phyloP scores from a whole-genome alignment of 352 stramenopile genomes.

The Globisporangium irregulare region DNA sequence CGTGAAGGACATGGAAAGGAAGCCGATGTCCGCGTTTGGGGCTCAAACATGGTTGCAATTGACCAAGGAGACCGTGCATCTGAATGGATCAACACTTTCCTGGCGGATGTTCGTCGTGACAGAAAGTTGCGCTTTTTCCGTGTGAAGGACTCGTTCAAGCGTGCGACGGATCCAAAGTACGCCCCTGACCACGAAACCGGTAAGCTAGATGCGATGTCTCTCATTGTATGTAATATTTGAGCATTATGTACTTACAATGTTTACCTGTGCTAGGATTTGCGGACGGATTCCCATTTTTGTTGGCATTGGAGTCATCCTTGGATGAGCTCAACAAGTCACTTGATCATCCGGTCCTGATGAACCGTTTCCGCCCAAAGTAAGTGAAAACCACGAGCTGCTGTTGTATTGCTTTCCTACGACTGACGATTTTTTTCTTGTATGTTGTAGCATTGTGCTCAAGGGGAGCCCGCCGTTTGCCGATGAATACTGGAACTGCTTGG shows the following conservation, averaged over 20 bases:
- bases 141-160: slow-evolving; percentile 56
- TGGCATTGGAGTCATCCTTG: slow-evolving; percentile 58
- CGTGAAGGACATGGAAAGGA: slow-evolving; percentile 27
- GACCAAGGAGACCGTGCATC: slow-evolving; percentile 62
- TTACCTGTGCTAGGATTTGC: slow-evolving; percentile 44
- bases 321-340: slow-evolving; percentile 55
- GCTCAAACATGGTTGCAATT: slow-evolving; percentile 43
- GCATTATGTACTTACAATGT: background rate
- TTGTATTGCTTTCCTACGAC: background rate
- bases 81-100: slow-evolving; percentile 58
- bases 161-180: slow-evolving; percentile 54
- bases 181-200: slow-evolving; percentile 51
- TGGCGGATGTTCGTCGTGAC: slow-evolving; percentile 34
- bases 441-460: slow-evolving; percentile 64
- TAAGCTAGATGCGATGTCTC: slow-evolving; percentile 5
- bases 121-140: slow-evolving; percentile 51
- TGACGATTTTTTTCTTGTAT: background rate
- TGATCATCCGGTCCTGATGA: slow-evolving; percentile 59
- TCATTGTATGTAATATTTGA: background rate
- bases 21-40: slow-evolving; percentile 56
- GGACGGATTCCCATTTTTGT: slow-evolving; percentile 75
- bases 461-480: slow-evolving; percentile 65
- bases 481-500: slow-evolving; percentile 70
- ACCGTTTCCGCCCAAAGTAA: slow-evolving; percentile 83
- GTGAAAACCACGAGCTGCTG: slow-evolving; percentile 7